These are phyloP conservation scores for Plasmodium gonderi DNA, from an alignment of 169 alveolate species.

Conservation along the genomic window DNA sequence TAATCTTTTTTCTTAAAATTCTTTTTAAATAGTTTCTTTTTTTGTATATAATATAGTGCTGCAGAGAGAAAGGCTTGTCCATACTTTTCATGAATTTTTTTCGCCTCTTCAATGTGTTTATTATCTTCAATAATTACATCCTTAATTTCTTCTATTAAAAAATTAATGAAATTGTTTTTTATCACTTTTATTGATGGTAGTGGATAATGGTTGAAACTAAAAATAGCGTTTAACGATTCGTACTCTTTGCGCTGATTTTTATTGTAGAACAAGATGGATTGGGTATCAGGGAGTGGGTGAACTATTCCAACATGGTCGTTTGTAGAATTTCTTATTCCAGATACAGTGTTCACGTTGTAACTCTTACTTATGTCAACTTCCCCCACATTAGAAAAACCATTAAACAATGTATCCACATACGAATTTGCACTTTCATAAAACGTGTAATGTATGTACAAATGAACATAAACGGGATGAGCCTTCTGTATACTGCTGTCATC, in stretches of 20 bases:
- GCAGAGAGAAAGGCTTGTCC: constrained; percentile 64
- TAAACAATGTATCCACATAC: constrained; percentile 24
- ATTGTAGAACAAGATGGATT: constrained; percentile 65
- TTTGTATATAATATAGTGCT: constrained; percentile 66
- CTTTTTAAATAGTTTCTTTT: constrained; percentile 42
- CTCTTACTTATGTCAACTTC: not conserved
- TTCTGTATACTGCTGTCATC: constrained; percentile 32
- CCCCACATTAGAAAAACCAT: not conserved
- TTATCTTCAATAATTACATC: constrained; percentile 30
- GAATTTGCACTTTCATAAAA: constrained; percentile 1
- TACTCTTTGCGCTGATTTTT: constrained; percentile 34
- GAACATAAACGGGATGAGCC: not conserved
- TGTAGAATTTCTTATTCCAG: not conserved
- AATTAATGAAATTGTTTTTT: constrained; percentile 37
- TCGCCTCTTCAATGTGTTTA: constrained; percentile 59
- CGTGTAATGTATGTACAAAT: constrained; percentile 49
- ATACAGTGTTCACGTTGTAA: not conserved
- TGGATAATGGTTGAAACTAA: constrained; percentile 20
- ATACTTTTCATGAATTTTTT: constrained; percentile 46
- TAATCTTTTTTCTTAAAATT: constrained; percentile 14
- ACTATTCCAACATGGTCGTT: not conserved
- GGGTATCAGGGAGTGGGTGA: not conserved
- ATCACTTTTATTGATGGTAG: constrained; percentile 38
- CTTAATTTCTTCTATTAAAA: constrained; percentile 44
- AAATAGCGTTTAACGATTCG: constrained; percentile 21